Evolutionary conservation across 2,329 filamentous ascomycete species (phyloP).

Genomic region (Cercospora sp.): DNA sequence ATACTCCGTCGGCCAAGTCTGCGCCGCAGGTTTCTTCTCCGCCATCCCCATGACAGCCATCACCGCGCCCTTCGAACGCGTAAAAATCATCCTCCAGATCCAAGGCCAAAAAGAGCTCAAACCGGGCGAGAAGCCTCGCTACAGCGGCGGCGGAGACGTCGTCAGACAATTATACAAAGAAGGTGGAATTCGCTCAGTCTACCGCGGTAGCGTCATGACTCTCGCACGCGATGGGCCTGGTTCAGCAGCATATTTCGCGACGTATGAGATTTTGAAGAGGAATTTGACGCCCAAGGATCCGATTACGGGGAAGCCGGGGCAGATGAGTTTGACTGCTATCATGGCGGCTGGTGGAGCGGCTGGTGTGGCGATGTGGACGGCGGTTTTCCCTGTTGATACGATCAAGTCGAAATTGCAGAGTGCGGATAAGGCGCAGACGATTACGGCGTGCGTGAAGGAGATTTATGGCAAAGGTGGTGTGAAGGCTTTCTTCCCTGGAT

Average conservation of each 20-base stretch:
- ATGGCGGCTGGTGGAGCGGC: conserved; percentile 85
- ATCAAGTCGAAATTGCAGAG: conserved; percentile 94
- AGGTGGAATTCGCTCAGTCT: conserved; percentile 86
- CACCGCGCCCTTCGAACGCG: conserved; percentile 97
- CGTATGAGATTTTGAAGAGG: conserved; percentile 95
- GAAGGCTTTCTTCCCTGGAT: conserved; percentile 95
- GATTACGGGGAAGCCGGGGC: conserved; percentile 67
- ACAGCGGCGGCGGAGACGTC: conserved; percentile 83
- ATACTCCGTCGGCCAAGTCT: conserved; percentile 83
- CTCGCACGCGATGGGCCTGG: conserved; percentile 92
- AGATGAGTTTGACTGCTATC: conserved; percentile 78
- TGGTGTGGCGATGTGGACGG: conserved; percentile 98
- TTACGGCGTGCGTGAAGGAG: conserved; percentile 75
- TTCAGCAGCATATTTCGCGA: conserved; percentile 91
- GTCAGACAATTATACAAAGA: conserved; percentile 90
- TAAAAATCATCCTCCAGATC: conserved; percentile 97
- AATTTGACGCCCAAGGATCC: conserved; percentile 79
- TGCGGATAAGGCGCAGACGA: conserved; percentile 77
- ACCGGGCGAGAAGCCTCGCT: conserved; percentile 89
- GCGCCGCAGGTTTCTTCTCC: conserved; percentile 92
- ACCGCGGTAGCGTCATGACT: conserved; percentile 86
- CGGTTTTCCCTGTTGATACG: conserved; percentile 95
- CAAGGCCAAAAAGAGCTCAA: conserved; percentile 85
- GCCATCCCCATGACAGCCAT: conserved; percentile 97
- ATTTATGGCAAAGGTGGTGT: conserved; percentile 81